Evolutionary conservation across 2,329 filamentous ascomycete genomes (phyloP).

Genomic region (Fusarium coffeatum): DNA sequence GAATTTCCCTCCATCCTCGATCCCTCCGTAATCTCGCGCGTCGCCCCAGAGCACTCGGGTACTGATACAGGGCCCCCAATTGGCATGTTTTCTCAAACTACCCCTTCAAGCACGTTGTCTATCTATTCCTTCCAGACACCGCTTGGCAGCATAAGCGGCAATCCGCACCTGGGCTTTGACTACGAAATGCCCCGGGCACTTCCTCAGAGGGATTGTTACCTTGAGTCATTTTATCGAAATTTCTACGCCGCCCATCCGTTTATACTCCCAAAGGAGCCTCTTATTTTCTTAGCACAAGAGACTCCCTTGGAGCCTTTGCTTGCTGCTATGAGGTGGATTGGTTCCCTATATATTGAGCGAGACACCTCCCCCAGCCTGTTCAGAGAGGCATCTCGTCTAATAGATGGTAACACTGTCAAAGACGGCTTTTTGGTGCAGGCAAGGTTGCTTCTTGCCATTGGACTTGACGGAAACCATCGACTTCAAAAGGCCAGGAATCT

Average conservation of each 20-base stretch:
- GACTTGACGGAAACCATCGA: neutral
- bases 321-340: constrained; percentile 11
- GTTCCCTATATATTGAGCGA: neutral
- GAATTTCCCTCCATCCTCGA: neutral
- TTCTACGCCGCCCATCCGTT: constrained; percentile 8
- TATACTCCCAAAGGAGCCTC: neutral
- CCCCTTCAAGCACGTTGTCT: fast-evolving
- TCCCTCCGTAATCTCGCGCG: neutral
- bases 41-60: neutral
- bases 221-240: constrained; percentile 1
- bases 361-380: neutral
- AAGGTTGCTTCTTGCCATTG: neutral
- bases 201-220: neutral
- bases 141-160: neutral
- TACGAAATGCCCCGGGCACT: neutral
- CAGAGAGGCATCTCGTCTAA: neutral
- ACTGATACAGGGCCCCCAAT: fast-evolving
- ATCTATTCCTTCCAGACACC: neutral
- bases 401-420: neutral
- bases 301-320: neutral
- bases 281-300: neutral
- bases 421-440: constrained; percentile 3
- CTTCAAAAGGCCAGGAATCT: neutral
- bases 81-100: neutral
- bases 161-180: neutral